Conservation (phyloP, 2,329 filamentous ascomycete genomes). For the Moelleriella libera region DNA sequence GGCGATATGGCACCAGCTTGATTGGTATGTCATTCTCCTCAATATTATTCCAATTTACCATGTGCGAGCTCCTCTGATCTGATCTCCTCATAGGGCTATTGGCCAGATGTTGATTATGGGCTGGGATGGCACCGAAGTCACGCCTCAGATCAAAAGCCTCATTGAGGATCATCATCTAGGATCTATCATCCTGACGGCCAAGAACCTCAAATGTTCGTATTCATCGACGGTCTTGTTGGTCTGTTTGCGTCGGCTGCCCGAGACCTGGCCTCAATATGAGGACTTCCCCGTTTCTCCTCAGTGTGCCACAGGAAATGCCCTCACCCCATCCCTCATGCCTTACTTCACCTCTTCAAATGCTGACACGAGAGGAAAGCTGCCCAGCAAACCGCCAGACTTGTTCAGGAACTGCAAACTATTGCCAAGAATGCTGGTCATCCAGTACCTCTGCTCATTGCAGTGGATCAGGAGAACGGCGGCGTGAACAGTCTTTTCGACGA, state of each 20-base stretch:
- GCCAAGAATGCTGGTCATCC: slow-evolving; percentile 83
- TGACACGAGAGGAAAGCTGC: slow-evolving; percentile 48
- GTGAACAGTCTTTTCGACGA: slow-evolving; percentile 96
- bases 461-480: slow-evolving; percentile 96
- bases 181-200: slow-evolving; percentile 71
- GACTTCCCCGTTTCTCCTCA: background rate
- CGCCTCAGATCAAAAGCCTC: slow-evolving; percentile 65
- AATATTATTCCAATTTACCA: too few species aligned
- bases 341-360: background rate
- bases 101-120: slow-evolving; percentile 72
- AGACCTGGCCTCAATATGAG: background rate
- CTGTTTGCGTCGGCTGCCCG: background rate
- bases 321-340: background rate
- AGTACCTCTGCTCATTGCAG: slow-evolving; percentile 73
- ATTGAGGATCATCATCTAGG: slow-evolving; percentile 81
- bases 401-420: slow-evolving; percentile 84
- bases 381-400: slow-evolving; percentile 74
- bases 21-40: slow-evolving; percentile 43
- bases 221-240: background rate
- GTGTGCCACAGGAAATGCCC: background rate
- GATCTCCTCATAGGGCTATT: slow-evolving; percentile 39
- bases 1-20: slow-evolving; percentile 60
- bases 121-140: slow-evolving; percentile 74
- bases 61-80: background rate
- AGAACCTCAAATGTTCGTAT: slow-evolving; percentile 65